Percentiles rank a stretch among this genome's conserved stretches.
Conservation (phyloP, 2,329 filamentous ascomycete genomes). For the Phaeomoniella chlamydospora region DNA sequence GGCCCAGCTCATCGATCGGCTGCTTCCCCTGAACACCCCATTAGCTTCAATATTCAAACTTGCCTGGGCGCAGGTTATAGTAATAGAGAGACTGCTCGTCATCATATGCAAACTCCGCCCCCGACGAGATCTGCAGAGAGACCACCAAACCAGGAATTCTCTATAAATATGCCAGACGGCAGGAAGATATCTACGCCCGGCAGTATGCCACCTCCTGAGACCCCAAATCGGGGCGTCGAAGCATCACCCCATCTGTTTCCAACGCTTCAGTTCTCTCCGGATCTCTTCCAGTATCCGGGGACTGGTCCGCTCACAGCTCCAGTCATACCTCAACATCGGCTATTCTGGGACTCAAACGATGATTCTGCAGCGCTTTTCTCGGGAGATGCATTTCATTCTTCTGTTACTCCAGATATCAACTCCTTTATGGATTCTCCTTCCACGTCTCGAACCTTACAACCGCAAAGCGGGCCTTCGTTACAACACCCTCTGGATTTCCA, state of each 20-base stretch:
- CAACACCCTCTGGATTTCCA: not conserved
- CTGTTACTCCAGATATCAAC: not conserved
- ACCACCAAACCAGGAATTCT: not conserved
- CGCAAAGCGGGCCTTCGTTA: not conserved
- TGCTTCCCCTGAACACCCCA: not conserved
- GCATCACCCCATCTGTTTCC: conserved; percentile 33
- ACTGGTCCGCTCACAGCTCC: conserved; percentile 42
- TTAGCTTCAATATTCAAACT: not conserved
- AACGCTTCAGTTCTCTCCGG: conserved; percentile 42
- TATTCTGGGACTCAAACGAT: conserved; percentile 31
- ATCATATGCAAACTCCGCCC: conserved; percentile 1
- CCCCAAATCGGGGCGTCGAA: conserved; percentile 27
- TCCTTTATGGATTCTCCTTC: not conserved
- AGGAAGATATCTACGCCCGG: conserved; percentile 7
- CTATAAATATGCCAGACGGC: conserved; percentile 4
- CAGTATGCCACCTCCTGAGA: conserved; percentile 25
- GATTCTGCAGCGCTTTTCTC: conserved; percentile 2
- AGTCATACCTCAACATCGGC: conserved; percentile 37
- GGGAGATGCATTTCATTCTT: not conserved
- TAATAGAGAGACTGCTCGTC: not conserved
- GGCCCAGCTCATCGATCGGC: not conserved
- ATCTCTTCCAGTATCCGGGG: conserved; percentile 37
- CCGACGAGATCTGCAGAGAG: not conserved
- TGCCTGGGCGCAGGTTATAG: not conserved
- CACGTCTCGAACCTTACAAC: not conserved